Conservation (phyloP, 2,329 filamentous ascomycete genomes). For the Graphiopsis chlorocephala region DNA sequence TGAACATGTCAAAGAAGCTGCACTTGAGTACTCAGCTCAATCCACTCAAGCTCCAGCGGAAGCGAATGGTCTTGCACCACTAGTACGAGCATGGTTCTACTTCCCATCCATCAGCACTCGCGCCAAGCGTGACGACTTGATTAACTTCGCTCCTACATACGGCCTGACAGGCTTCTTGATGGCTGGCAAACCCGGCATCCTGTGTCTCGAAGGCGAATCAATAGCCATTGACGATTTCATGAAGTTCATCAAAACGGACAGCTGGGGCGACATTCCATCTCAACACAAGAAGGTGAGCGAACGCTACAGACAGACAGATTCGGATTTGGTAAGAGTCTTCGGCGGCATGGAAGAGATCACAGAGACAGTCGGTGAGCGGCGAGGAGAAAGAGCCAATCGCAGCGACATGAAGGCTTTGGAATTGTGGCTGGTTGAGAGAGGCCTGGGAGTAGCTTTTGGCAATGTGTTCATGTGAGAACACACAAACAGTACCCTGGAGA, state of each 20-base stretch:
- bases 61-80: conserved; percentile 19
- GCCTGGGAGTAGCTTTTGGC: conserved; percentile 45
- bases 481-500: neutral
- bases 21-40: conserved; percentile 25
- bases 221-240: conserved; percentile 56
- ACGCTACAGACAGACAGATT: conserved; percentile 44
- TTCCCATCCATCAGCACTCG: conserved; percentile 61
- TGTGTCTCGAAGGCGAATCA: conserved; percentile 53
- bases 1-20: conserved; percentile 44
- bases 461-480: conserved; percentile 38
- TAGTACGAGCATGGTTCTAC: conserved; percentile 61
- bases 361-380: conserved; percentile 44
- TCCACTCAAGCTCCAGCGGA: conserved; percentile 8
- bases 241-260: conserved; percentile 62
- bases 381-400: conserved; percentile 50
- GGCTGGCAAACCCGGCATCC: conserved; percentile 58
- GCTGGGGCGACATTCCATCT: conserved; percentile 61
- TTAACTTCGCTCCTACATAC: conserved; percentile 53
- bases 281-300: conserved; percentile 64
- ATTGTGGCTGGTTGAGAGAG: conserved; percentile 47
- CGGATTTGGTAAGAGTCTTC: conserved; percentile 43
- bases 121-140: conserved; percentile 57
- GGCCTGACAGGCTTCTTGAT: conserved; percentile 58
- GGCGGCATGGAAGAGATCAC: conserved; percentile 58
- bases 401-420: conserved; percentile 55